These are phyloP conservation scores for Tephrocybe sp. DNA, from an alignment of 768 basidiomycete species.

Conservation along the genomic window DNA sequence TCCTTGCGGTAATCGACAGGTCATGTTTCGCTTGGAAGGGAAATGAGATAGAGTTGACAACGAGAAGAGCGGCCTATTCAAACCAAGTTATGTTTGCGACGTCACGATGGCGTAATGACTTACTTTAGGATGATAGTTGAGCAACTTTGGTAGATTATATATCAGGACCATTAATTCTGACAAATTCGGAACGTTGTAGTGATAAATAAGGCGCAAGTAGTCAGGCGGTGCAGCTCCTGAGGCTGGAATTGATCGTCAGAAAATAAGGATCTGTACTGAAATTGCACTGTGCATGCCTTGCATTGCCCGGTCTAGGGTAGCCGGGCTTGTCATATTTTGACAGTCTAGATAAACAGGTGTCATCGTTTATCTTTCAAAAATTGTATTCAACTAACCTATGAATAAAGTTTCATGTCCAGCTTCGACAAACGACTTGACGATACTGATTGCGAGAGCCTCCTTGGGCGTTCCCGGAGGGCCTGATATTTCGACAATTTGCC, in stretches of 20 bases:
- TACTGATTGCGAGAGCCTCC: constrained; percentile 50
- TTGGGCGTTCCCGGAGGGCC: constrained; percentile 76
- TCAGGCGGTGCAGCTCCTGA: constrained; percentile 16
- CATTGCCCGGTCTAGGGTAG: constrained; percentile 26
- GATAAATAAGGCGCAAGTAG: constrained; percentile 30
- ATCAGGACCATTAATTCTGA: constrained; percentile 60
- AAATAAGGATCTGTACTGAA: constrained; percentile 8
- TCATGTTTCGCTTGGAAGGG: constrained; percentile 55
- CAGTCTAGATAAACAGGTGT: constrained; percentile 34
- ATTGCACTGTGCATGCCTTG: constrained; percentile 19
- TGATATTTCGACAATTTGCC: constrained; percentile 70
- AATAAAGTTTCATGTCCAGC: constrained; percentile 57
- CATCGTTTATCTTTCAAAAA: neutral
- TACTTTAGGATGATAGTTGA: constrained; percentile 49
- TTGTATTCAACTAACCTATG: constrained; percentile 47
- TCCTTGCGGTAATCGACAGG: constrained; percentile 37
- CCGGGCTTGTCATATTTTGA: constrained; percentile 42
- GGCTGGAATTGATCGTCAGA: constrained; percentile 12
- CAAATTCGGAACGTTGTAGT: constrained; percentile 44
- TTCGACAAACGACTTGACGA: constrained; percentile 48
- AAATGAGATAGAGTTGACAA: constrained; percentile 67
- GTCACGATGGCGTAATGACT: neutral
- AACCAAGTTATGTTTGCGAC: neutral
- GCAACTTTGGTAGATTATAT: constrained; percentile 47
- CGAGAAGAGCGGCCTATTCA: constrained; percentile 54